Conservation (phyloP, 768 basidiomycete genomes). For the Saitozyma podzolica region DNA sequence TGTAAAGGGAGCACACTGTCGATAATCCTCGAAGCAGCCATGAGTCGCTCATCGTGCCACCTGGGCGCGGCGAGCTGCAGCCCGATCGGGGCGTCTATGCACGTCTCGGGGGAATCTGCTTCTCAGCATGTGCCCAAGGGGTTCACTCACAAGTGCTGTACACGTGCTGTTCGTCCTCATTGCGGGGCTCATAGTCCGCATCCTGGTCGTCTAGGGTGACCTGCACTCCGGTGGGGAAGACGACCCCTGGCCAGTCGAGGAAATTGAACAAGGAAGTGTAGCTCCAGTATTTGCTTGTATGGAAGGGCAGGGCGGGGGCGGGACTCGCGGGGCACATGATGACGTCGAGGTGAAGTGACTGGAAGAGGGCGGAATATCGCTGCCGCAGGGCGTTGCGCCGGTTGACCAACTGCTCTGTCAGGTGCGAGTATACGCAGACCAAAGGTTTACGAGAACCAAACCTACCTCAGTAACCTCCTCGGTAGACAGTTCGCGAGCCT, state of each 20-base stretch:
- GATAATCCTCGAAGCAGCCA: background rate
- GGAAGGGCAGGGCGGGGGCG: slow-evolving; percentile 20
- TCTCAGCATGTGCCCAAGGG: background rate
- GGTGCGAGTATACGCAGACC: background rate
- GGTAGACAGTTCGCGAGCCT: background rate
- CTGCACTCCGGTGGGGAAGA: slow-evolving; percentile 34
- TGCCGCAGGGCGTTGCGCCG: slow-evolving; percentile 9
- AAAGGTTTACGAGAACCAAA: background rate
- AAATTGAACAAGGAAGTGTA: slow-evolving; percentile 42
- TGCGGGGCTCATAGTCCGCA: background rate
- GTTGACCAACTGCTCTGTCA: background rate
- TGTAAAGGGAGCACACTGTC: background rate
- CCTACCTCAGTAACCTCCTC: background rate
- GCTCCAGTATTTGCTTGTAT: slow-evolving; percentile 29
- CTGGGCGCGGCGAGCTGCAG: slow-evolving; percentile 4
- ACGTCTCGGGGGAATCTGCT: slow-evolving; percentile 1
- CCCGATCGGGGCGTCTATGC: slow-evolving; percentile 6
- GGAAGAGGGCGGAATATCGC: slow-evolving; percentile 8
- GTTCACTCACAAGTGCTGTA: too few relatives aligned
- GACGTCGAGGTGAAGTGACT: slow-evolving; percentile 18
- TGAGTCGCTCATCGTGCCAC: slow-evolving; percentile 8
- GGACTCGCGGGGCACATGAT: slow-evolving; percentile 22
- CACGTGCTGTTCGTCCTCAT: too few relatives aligned
- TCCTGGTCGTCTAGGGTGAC: slow-evolving; percentile 12
- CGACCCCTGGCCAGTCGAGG: slow-evolving; percentile 34